These are phyloP conservation scores for Solanum dulcamara DNA, from an alignment of 257 asterid genomes.

Conservation along the genomic window DNA sequence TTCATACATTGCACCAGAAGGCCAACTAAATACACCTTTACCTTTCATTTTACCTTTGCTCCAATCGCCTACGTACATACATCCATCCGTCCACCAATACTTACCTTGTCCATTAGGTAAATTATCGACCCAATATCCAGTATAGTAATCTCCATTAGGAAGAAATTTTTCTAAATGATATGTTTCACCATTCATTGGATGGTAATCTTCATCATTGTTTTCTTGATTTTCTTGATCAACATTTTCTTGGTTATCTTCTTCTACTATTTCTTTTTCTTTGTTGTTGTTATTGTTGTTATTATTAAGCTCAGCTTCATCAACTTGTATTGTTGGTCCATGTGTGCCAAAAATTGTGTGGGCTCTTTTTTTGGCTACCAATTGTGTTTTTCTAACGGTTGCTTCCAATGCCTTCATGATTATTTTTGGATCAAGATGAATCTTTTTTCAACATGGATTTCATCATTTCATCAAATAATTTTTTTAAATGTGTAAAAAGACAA, in stretches of 20 bases:
- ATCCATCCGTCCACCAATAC: conserved; percentile 94
- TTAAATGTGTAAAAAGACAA: background rate
- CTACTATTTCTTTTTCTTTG: conserved; percentile 19
- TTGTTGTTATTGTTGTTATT: conserved; percentile 19
- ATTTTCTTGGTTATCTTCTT: background rate
- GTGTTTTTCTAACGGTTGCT: conserved; percentile 81
- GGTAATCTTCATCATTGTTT: background rate
- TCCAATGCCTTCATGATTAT: conserved; percentile 91
- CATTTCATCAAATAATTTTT: background rate
- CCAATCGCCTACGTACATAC: conserved; percentile 91
- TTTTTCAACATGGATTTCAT: background rate
- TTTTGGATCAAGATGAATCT: background rate
- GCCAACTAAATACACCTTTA: conserved; percentile 71
- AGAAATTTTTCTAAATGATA: conserved; percentile 66
- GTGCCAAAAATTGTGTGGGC: conserved; percentile 76
- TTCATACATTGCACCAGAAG: conserved; percentile 72
- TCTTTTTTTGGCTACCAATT: conserved; percentile 78
- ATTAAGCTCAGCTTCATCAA: conserved; percentile 18
- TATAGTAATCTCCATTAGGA: conserved; percentile 77
- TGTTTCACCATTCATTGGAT: conserved; percentile 45
- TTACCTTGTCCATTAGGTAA: conserved; percentile 82
- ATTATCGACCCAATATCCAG: conserved; percentile 66
- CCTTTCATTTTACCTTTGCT: conserved; percentile 71
- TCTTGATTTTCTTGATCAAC: background rate
- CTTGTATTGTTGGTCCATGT: conserved; percentile 23